These are phyloP conservation scores for Xylaria intraflava DNA, from an alignment of 495 filamentous ascomycete species.

Conservation along the genomic window DNA sequence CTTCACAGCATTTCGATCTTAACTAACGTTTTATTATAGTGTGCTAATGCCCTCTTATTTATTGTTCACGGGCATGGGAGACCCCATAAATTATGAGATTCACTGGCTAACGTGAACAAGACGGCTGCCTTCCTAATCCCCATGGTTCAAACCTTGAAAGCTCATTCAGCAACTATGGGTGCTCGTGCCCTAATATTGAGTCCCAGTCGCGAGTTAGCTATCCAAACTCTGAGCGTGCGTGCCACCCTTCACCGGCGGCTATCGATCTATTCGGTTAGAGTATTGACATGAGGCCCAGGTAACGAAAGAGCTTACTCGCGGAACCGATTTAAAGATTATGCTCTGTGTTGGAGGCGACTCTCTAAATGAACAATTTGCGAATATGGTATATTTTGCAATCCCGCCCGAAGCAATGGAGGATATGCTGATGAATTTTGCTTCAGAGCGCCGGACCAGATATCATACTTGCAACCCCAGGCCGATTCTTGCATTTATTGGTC, in stretches of 20 bases:
- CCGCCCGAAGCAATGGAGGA: not conserved
- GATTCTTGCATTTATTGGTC: conserved; percentile 90
- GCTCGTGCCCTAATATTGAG: conserved; percentile 80
- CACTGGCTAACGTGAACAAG: not conserved
- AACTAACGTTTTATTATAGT: conserved; percentile 2
- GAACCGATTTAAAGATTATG: conserved; percentile 82
- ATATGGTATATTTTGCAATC: conserved; percentile 49
- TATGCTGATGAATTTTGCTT: not conserved
- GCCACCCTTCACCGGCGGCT: not conserved
- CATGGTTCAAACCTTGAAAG: conserved; percentile 89
- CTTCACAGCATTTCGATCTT: not conserved
- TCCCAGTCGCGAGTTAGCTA: conserved; percentile 83
- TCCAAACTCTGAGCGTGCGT: conserved; percentile 68
- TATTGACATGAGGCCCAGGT: conserved; percentile 45
- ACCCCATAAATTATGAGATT: not conserved
- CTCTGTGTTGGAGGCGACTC: conserved; percentile 92
- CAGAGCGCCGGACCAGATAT: conserved; percentile 82
- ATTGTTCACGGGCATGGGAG: not conserved
- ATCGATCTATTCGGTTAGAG: not conserved
- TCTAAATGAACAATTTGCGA: conserved; percentile 88
- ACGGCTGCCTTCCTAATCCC: conserved; percentile 96
- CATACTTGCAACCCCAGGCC: conserved; percentile 90
- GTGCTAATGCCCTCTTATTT: not conserved
- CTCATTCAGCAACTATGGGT: conserved; percentile 80
- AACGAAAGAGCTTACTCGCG: conserved; percentile 84